phyloP scores from a whole-genome alignment of 202 grass and related monocot genomes.

The Zoysia matrella region DNA sequence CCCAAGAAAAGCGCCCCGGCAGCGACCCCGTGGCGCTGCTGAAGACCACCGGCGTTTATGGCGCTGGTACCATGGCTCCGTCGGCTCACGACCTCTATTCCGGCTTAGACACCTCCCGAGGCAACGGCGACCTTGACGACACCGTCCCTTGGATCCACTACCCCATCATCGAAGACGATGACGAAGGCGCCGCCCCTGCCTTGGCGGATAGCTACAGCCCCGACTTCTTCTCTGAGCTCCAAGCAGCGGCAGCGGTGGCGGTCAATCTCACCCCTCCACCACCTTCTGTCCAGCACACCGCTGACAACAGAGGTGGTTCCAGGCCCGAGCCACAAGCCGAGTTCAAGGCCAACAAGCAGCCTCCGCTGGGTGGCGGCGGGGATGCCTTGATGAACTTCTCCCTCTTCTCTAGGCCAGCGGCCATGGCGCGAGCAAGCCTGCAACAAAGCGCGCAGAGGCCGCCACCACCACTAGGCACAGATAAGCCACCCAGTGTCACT shows the following conservation, averaged over 20 bases:
- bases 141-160: slow-evolving; percentile 82
- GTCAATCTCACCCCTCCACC: slow-evolving; percentile 30
- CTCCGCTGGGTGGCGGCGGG: slow-evolving; percentile 30
- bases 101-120: slow-evolving; percentile 29
- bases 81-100: slow-evolving; percentile 28
- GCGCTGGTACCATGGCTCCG: slow-evolving; percentile 3
- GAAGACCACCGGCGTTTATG: slow-evolving; percentile 40
- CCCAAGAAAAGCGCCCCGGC: slow-evolving; percentile 44
- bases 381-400: slow-evolving; percentile 72
- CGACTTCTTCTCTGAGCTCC: slow-evolving; percentile 66
- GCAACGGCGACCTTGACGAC: slow-evolving; percentile 49
- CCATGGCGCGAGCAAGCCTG: slow-evolving; percentile 55
- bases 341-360: slow-evolving; percentile 33
- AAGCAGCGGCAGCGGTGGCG: slow-evolving; percentile 27
- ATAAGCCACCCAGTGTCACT: slow-evolving; percentile 52
- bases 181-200: slow-evolving; percentile 21
- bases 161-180: slow-evolving; percentile 56
- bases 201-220: slow-evolving; percentile 42
- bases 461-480: slow-evolving; percentile 48
- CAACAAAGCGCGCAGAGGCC: slow-evolving; percentile 64
- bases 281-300: slow-evolving; percentile 39
- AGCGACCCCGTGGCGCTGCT: slow-evolving; percentile 11
- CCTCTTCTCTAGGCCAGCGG: slow-evolving; percentile 64
- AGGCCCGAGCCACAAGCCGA: slow-evolving; percentile 35
- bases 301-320: slow-evolving; percentile 26